phyloP scores from a whole-genome alignment of 2,329 filamentous ascomycete species.

The Ophiostoma sp. region DNA sequence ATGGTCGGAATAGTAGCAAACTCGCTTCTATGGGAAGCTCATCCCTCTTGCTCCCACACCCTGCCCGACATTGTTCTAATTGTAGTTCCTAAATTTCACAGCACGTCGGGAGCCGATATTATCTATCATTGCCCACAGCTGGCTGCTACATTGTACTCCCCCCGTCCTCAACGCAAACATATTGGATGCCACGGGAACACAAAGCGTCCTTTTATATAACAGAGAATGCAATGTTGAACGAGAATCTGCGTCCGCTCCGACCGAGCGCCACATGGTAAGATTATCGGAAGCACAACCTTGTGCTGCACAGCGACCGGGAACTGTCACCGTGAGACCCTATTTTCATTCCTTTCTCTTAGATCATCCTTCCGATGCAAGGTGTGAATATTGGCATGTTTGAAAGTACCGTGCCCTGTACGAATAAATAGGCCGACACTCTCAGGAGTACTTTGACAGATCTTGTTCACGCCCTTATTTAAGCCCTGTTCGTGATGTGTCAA shows the following conservation, averaged over 20 bases:
- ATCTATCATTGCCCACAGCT: too few species aligned
- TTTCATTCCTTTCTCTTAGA: background rate
- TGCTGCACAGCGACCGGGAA: background rate
- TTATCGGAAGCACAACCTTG: background rate
- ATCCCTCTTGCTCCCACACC: too few species aligned
- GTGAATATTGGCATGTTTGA: background rate
- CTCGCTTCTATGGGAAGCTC: too few species aligned
- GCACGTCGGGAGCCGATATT: too few species aligned
- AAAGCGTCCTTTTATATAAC: background rate
- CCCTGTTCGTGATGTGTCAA: background rate
- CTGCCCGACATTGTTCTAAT: too few species aligned
- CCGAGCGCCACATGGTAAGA: conserved; percentile 2
- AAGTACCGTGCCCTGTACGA: background rate
- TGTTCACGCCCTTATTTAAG: background rate
- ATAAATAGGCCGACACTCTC: background rate
- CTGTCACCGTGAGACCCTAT: background rate
- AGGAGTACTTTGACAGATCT: background rate
- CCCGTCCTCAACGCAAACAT: background rate
- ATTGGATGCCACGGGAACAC: background rate
- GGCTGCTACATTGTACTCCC: too few species aligned
- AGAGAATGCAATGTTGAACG: background rate
- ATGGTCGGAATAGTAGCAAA: too few species aligned
- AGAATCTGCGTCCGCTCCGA: background rate
- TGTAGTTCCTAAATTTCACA: too few species aligned
- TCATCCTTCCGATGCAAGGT: background rate